A percentile compares a stretch with the other conserved stretches of the same genome.
Evolutionary conservation across 108 stramenopile species (phyloP).

Genomic region (Stephanodiscus triporus): DNA sequence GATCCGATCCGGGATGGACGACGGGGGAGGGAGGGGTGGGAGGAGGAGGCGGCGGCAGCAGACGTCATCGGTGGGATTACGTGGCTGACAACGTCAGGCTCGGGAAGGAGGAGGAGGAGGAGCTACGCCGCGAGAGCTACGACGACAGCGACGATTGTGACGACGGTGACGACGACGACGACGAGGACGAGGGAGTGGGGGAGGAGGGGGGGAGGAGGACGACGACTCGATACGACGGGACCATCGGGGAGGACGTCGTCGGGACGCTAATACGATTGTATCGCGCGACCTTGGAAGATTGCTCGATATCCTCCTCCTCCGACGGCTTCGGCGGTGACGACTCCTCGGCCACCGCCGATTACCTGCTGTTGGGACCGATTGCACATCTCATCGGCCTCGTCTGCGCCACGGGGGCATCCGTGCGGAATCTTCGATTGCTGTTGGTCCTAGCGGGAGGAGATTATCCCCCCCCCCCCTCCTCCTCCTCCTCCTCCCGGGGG

Average conservation of each 20-base stretch:
- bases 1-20: constrained; percentile 40
- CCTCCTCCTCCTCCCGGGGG: neutral
- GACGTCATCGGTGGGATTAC: constrained; percentile 22
- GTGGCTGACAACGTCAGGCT: constrained; percentile 38
- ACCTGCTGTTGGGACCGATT: constrained; percentile 57
- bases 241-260: constrained; percentile 2
- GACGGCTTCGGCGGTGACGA: neutral
- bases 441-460: constrained; percentile 41
- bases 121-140: neutral
- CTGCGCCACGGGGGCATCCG: constrained; percentile 51
- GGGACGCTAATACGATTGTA: constrained; percentile 29
- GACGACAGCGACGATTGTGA: constrained; percentile 7
- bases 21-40: neutral
- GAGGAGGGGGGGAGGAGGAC: neutral
- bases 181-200: constrained; percentile 4
- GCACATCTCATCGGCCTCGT: constrained; percentile 62
- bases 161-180: neutral
- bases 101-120: constrained; percentile 28
- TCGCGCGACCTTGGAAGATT: constrained; percentile 23
- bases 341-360: constrained; percentile 1
- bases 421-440: constrained; percentile 49
- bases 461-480: neutral
- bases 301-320: too few relatives aligned
- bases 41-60: neutral
- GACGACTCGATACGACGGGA: neutral